Evolutionary conservation across 768 basidiomycete genomes (phyloP), one percentile per base, ranked within the genome.

Genomic region (Collybia nuda): DNA sequence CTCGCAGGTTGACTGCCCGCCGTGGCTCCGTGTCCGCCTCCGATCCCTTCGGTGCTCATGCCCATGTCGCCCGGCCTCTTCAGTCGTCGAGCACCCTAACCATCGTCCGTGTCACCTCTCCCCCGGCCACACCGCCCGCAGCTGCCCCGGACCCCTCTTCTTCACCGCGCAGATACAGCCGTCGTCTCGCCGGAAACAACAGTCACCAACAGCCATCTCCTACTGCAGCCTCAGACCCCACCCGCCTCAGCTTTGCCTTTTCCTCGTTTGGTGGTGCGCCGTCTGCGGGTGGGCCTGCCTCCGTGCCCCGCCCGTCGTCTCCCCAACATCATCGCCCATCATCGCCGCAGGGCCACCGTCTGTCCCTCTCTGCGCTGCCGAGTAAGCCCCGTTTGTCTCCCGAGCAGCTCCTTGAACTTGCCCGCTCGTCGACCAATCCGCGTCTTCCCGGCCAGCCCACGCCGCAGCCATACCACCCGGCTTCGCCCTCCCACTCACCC

Each of bases 381-480:
- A 63, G 63, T 44, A 62, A 68, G 56, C 78, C 80, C 23, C 77
- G 77, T 32, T 71, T 90, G 2, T 74, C 82, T 1, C 85, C 90
- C 21, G 88, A 90, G 45, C 87, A 91, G 65, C 76, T 91, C 44
- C 70, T 88, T 28, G 85, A 87, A 48, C 77, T 93, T 22, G 90
- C 88, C 1, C 79, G 80, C 39, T 77, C 81, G 37, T 78, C 86
- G 1, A 79, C 78, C 9, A 66, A 72, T 47, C 81, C 71, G 8
- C 65, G 58, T 28, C 47, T 41, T 17, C 45, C 54, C 19, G 44
- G 67, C 45, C 55, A 62, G 53, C 35, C 56, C 40, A 54, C 40
- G n/a, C n/a, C n/a, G n/a, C n/a, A n/a, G n/a, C n/a, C n/a, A n/a
- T n/a, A n/a, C n/a, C n/a, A n/a, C n/a, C n/a, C n/a, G 4, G 38